Base-by-base conservation (phyloP, 2,329 filamentous ascomycete species). In the Sclerotinia trifoliorum region DNA sequence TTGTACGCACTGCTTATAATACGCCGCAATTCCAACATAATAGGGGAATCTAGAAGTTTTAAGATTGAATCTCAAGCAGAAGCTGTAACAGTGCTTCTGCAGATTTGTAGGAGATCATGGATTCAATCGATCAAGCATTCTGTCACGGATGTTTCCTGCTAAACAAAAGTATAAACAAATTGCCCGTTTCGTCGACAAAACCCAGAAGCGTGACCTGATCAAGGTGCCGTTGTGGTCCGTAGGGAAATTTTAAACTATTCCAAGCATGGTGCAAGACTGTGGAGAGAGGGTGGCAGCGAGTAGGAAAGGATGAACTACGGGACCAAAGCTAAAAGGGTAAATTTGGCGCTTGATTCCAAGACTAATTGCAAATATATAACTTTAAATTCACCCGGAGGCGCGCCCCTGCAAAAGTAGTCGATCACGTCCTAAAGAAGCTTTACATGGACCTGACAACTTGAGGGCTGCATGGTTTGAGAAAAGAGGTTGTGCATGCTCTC, bases 271-370 rank as follows among this genome's bases (percentile, higher is more conserved):
- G 4, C n/a, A 35, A 17, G 58, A 21, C 35, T 49, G 26, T 48
- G 29, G 29, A 19, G 19, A 48, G 26, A n/a, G 44, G 10, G 10
- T 35, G 26, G 44, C 26, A 35, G 13, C 19, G 58, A 48, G 44
- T 61, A 48, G 42, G 19, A 35, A 39, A 32, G 44, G 58, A 2
- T 24, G 8, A 35, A 49, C 19, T 10, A 17, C n/a, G 7, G 5
- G n/a, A 24, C 58, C 32, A 61, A 49, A 24, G 13, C 58, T 17
- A 61, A 61, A 48, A 26, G 58, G 58, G 58, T n/a, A 61, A 61
- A 13, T 2, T 19, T 15, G 44, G 19, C 11, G 44, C 21, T 15
- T 24, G 26, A 49, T 24, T 61, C 46, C 26, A 15, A 61, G 44
- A 61, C 58, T 35, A 49, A 35, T 49, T 48, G 58, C 21, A 49